Percentiles rank a stretch among this genome's conserved stretches.
Conservation (phyloP, 345 rosid species). For the Eucalyptus guilfoylei region DNA sequence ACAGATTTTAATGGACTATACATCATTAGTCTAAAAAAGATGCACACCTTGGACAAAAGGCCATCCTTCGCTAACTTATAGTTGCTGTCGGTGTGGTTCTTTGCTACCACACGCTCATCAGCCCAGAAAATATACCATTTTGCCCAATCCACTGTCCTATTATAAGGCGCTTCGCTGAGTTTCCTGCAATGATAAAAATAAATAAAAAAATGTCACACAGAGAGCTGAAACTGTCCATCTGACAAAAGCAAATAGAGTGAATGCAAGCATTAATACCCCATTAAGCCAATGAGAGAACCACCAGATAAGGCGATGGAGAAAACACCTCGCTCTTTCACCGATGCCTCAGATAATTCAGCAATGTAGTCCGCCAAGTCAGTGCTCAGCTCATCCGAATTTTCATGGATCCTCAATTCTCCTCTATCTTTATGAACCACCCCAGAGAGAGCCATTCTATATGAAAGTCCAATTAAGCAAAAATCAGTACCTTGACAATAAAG, state of each 20-base stretch:
- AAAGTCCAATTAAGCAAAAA: neutral
- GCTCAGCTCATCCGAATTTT: constrained; percentile 57
- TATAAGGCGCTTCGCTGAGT: constrained; percentile 71
- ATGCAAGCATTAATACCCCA: constrained; percentile 40
- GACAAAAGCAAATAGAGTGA: neutral
- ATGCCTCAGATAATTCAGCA: constrained; percentile 76
- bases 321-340: constrained; percentile 68
- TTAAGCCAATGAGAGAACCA: constrained; percentile 66
- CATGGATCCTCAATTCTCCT: constrained; percentile 71
- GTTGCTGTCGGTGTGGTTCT: constrained; percentile 75
- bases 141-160: constrained; percentile 81
- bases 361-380: constrained; percentile 76
- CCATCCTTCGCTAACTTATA: constrained; percentile 77
- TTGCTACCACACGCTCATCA: constrained; percentile 76
- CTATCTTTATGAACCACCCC: constrained; percentile 42
- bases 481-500: neutral
- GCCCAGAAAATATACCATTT: constrained; percentile 88
- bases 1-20: neutral
- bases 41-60: constrained; percentile 59
- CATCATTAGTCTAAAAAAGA: neutral
- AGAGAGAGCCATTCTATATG: constrained; percentile 50
- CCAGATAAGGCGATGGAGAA: constrained; percentile 85
- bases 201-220: neutral
- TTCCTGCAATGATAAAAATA: constrained; percentile 35
- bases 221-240: constrained; percentile 6